Base-by-base conservation (phyloP, 139 green algal genomes). In the Asterochloris erici region DNA sequence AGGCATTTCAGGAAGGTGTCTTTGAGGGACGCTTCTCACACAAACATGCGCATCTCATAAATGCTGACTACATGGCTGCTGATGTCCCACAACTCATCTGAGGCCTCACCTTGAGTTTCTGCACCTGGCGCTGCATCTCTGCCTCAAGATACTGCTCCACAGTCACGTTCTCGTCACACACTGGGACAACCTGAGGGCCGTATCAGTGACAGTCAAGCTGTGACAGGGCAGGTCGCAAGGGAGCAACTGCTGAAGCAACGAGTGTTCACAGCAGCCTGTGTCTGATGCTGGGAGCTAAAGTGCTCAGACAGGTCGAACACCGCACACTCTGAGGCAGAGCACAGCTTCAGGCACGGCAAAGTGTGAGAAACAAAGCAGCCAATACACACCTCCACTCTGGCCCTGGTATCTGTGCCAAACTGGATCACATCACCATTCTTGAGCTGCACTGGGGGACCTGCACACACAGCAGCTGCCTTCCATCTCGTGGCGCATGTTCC, bases 121-220 rank as follows among this genome's bases (percentile, higher is more conserved):
- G 83, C 26, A 84, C 82, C 4, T 81, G 68, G 26, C 60, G 38
- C 60, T 82, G 26, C 29, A 68, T 77, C 77, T 88, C 84, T 60
- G 77, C 78, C 64, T 83, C 66, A 26, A 88, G 69, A 68, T 83
- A 82, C 69, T 88, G 84, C 70, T 88, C 81, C 61, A 88, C 84
- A n/a, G 84, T 88, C 14, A 84, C 69, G 23, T 63, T 63, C 26
- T 88, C 83, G n/a, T 61, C 71, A 12, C 69, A 38, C 10, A 81
- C 75, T 28, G 76, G 84, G 21, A 74, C 68, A 1, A 84, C 14
- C 68, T 85, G 81, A 75, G 81, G 23, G 12, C 14, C 27, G 47
- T 13, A 47, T 12, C 29, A 13, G n/a, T 21, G 19, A 71, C 64
- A 15, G 71, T 28, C 77, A 47, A 75, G 28, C 29, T 54, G 38